Base-by-base conservation (phyloP, 768 basidiomycete genomes). In the Rhizopogon salebrosus region DNA sequence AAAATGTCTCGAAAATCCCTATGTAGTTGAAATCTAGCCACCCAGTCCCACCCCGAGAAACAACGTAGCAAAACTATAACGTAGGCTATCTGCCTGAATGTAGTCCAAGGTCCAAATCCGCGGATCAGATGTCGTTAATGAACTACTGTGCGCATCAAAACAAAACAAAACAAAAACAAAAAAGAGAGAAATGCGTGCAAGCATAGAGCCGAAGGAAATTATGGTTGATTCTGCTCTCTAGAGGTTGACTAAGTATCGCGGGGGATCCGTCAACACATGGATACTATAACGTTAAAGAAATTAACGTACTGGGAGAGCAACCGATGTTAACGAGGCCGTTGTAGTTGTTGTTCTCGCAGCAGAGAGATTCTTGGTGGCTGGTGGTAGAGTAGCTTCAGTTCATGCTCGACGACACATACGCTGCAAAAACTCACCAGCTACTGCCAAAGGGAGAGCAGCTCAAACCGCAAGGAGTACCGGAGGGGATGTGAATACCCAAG, bases 261-360 rank as follows among this genome's bases (percentile, higher is more conserved):
- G 23, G 9, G 9, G 31, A 34, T n/a, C n/a, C n/a, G 45, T 60
- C 8, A 36, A 11, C 1, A 0, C 2, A 18, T n/a, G 24, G 8
- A 34, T 26, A 20, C 1, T 10, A 42, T 11, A 1, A 26, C 1
- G 0, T 35, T 3, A 14, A n/a, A 2, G 35, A 13, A 46, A 18
- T 35, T 3, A 35, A 68, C 57, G 60, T 63, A 64, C 78, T 65
- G 11, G 72, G 69, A 11, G 60, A 56, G 58, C 77, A 79, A n/a
- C 63, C 74, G 49, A 75, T 53, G 42, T 61, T 64, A 53, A 79
- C 50, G 10, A 78, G 14, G 3, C 75, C 75, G 13, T 53, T 52
- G 59, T 63, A 71, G 1, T 50, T 36, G 52, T 72, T 68, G 54
- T 70, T 53, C 0, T 59, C 31, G 54, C 78, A 79, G 58, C 78